Conservation (phyloP, 164 flowering plant species). For the Sedum album region DNA sequence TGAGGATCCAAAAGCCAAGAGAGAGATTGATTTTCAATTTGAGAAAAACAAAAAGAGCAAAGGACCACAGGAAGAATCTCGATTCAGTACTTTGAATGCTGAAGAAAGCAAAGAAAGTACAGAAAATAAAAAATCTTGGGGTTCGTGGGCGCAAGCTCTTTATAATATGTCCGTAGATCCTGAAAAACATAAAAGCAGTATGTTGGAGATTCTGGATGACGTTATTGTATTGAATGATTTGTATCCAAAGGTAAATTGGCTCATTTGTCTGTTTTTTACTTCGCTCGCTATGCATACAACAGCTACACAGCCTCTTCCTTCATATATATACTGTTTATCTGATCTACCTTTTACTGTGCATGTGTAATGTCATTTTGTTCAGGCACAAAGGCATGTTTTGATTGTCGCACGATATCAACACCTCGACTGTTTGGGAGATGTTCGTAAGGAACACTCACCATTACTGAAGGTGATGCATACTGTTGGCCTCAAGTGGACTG, state of each 20-base stretch:
- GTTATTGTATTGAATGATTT: constrained; percentile 69
- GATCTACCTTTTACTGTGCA: not conserved
- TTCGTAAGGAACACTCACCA: constrained; percentile 44
- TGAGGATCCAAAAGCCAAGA: constrained; percentile 37
- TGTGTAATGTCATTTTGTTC: constrained; percentile 11
- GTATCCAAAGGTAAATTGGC: constrained; percentile 61
- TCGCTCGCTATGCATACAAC: not conserved
- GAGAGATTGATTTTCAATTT: constrained; percentile 29
- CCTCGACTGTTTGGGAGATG: constrained; percentile 69
- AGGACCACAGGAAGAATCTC: constrained; percentile 29
- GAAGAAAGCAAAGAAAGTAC: constrained; percentile 10
- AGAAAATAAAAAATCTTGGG: constrained; percentile 42
- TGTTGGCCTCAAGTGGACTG: constrained; percentile 63
- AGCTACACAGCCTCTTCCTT: too few relatives aligned
- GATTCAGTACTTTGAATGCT: constrained; percentile 13
- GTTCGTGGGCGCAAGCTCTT: constrained; percentile 75
- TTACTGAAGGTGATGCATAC: constrained; percentile 58
- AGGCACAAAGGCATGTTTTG: constrained; percentile 73
- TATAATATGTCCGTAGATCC: constrained; percentile 69
- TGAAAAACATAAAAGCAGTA: constrained; percentile 42
- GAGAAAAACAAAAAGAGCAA: constrained; percentile 57
- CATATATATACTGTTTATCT: not conserved
- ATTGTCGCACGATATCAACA: constrained; percentile 62
- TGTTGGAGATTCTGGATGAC: constrained; percentile 54
- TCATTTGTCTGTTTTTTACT: not conserved